A percentile compares a stretch with the other conserved stretches of the same genome.
These are phyloP conservation scores for Metschnikowia similis DNA, from an alignment of 805 yeast genomes.

Conservation along the genomic window DNA sequence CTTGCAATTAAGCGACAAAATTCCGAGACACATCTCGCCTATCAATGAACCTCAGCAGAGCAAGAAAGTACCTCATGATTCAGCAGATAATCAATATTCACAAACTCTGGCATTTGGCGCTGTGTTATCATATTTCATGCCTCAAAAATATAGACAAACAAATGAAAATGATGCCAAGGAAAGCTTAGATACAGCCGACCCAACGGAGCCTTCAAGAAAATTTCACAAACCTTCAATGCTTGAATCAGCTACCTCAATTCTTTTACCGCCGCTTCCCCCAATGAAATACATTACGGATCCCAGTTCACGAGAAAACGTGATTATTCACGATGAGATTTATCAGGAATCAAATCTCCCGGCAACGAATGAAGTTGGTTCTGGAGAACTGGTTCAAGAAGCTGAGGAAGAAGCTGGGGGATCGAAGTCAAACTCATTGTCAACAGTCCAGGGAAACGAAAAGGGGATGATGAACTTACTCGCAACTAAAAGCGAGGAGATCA, in stretches of 20 bases:
- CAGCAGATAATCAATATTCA: conserved; percentile 15
- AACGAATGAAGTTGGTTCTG: neutral
- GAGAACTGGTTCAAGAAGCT: neutral
- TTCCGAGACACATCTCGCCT: neutral
- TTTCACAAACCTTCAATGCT: conserved; percentile 73
- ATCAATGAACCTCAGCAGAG: neutral
- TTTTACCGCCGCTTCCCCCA: conserved; percentile 79
- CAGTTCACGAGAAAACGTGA: conserved; percentile 53
- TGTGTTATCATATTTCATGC: conserved; percentile 37
- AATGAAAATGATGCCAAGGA: conserved; percentile 4
- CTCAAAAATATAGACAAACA: conserved; percentile 31
- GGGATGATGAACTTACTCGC: conserved; percentile 15
- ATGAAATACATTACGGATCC: conserved; percentile 67
- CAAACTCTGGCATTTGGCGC: conserved; percentile 31
- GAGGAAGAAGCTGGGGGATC: neutral
- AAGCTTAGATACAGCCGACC: neutral
- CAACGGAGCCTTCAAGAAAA: conserved; percentile 11
- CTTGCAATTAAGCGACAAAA: neutral
- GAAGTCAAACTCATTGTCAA: neutral
- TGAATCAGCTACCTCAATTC: conserved; percentile 70
- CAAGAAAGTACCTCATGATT: conserved; percentile 19
- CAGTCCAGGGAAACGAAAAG: conserved; percentile 2
- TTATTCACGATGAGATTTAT: conserved; percentile 81
- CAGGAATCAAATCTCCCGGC: conserved; percentile 47
- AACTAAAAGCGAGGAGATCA: conserved; percentile 16